These are phyloP conservation scores for Boeremia exigua DNA, from an alignment of 2,329 filamentous ascomycete genomes.

Conservation along the genomic window DNA sequence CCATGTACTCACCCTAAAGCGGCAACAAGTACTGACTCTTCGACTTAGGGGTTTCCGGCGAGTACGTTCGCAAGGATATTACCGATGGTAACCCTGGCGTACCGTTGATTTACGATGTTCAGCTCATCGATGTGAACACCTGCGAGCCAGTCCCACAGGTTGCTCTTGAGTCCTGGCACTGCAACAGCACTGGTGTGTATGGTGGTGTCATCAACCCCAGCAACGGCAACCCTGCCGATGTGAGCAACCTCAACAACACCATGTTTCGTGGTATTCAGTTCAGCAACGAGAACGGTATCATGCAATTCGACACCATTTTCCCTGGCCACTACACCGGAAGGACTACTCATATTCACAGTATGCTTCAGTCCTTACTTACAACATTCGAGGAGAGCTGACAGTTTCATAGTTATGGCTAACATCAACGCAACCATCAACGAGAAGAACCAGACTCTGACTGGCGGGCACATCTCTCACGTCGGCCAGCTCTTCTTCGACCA, in stretches of 20 bases:
- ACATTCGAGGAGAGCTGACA: background rate
- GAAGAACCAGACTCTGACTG: conserved; percentile 56
- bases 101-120: conserved; percentile 56
- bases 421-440: conserved; percentile 39
- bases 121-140: conserved; percentile 59
- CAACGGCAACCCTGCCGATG: conserved; percentile 46
- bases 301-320: conserved; percentile 55
- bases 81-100: conserved; percentile 55
- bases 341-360: conserved; percentile 31
- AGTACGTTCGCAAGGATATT: conserved; percentile 56
- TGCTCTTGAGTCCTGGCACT: conserved; percentile 58
- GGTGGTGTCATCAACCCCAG: conserved; percentile 49
- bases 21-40: background rate
- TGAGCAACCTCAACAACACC: conserved; percentile 30
- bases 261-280: conserved; percentile 57
- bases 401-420: conserved; percentile 40
- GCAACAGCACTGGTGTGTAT: conserved; percentile 49
- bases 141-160: conserved; percentile 56
- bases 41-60: conserved; percentile 43
- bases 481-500: conserved; percentile 71
- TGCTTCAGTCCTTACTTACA: background rate
- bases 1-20: background rate
- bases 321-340: conserved; percentile 47
- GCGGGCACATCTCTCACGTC: conserved; percentile 60
- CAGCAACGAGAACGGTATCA: conserved; percentile 54